Conservation (phyloP, 768 basidiomycete species). For the Leccinum sublutescens region DNA sequence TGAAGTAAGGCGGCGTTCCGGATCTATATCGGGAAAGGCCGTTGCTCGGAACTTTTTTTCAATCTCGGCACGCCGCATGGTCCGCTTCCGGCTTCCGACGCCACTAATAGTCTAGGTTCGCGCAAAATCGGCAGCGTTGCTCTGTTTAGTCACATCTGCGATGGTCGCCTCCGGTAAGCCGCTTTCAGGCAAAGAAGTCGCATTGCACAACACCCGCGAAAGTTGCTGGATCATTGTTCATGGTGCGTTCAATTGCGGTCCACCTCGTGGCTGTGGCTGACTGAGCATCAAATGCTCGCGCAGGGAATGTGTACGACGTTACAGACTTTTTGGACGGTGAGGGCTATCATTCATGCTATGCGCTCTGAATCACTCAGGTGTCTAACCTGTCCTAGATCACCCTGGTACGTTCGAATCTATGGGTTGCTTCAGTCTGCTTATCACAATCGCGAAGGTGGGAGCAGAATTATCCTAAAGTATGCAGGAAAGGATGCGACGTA, state of each 20-base stretch:
- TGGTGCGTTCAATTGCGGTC: constrained; percentile 39
- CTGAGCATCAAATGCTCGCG: constrained; percentile 2
- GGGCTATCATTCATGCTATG: constrained; percentile 2
- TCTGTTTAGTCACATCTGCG: not conserved
- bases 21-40: not conserved
- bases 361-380: not conserved
- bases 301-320: constrained; percentile 76
- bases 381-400: constrained; percentile 45
- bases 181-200: constrained; percentile 50
- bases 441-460: constrained; percentile 52
- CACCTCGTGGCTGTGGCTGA: not conserved
- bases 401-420: constrained; percentile 45
- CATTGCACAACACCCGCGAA: constrained; percentile 54
- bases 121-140: not conserved
- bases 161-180: constrained; percentile 17
- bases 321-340: constrained; percentile 73
- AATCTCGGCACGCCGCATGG: not conserved
- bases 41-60: not conserved
- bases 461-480: constrained; percentile 82
- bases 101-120: not conserved
- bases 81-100: not conserved
- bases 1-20: not conserved
- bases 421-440: not conserved
- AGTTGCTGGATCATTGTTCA: constrained; percentile 86
- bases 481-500: constrained; percentile 90